Base-by-base conservation (phyloP, 2,329 filamentous ascomycete genomes). In the Trichoderma pleuroti region DNA sequence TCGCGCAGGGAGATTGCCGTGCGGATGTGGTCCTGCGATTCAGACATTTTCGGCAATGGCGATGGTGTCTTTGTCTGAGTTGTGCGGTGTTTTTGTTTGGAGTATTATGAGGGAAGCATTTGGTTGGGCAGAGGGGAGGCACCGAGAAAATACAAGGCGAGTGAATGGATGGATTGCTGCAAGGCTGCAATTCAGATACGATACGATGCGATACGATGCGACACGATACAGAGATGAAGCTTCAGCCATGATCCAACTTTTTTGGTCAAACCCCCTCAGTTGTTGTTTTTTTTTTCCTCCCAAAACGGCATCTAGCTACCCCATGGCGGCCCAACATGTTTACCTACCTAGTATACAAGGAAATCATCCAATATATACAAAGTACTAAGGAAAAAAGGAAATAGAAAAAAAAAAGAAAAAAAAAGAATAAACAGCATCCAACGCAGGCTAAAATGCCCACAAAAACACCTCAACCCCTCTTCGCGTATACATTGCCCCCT, bases 21-120 rank as follows among this genome's bases (percentile, higher is more conserved):
- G 54, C 67, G 57, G 34, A 69, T 63, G 39, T 61, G 39, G 10
- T 68, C 56, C 36, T 68, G 65, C 30, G 56, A 52, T 52, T 52
- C 65, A 52, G 65, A 16, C 65, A 68, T 68, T 21, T 42, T 30
- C 46, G 34, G 21, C 5, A 5, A 30, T 32, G 39, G 36, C 28
- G n/a, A 39, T 18, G 30, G 5, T 28, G 26, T n/a, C n/a, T n/a
- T n/a, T 39, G 1, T 18, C 36, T 0, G 16, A 42, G 36, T 42
- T 42, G n/a, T 21, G n/a, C n/a, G n/a, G 26, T 28, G 26, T 28
- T 28, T 28, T 28, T 28, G 26, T 28, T 28, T 28, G 3, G 26
- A 4, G 3, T 28, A 11, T 52, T 52, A 52, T 24, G 46, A 52
- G 46, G 11, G 46, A 6, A 24, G 46, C 46, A 52, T 52, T 52